Evolutionary conservation across 2,329 filamentous ascomycete species (phyloP), one percentile per base, ranked within the genome.

Genomic region (Diaporthe citrichinensis): DNA sequence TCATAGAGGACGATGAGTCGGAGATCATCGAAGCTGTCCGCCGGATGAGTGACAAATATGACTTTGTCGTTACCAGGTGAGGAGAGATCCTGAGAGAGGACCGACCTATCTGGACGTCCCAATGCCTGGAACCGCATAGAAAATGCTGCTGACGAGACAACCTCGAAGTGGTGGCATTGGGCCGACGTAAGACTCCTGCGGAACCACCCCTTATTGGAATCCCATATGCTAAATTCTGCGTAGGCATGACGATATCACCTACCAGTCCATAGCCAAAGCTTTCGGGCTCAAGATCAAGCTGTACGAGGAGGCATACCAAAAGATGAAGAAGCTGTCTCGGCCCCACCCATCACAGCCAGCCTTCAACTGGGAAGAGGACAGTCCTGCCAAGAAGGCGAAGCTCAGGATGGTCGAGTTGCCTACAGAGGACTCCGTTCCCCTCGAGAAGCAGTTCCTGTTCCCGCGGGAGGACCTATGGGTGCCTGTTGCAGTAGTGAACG

Each of bases 201-300:
- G 28, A 72, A 15, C 14, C 17, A 31, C 25, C 20, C n/a, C 1
- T 28, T 4, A 28, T 20, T 28, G 14, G 15, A 17, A 28, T 15
- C 8, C 71, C 51, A 31, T 31, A 53, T 55, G 73, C 76, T 78
- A 62, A 77, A 74, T 25, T 58, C 58, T 53, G 62, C 36, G 23
- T 5, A 97, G 95, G 74, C 96, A 98, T 87, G 97, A 99, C 84
- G 97, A 99, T 83, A 98, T 98, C 79, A 98, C 97, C 36, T 99
- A 99, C 86, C 89, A 94, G 81, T 96, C 95, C 53, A 97, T 99
- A 83, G 96, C 95, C 78, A 95, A 95, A 83, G 97, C 96, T 10
- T 98, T 98, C 83, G 86, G 88, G 58, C 88, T 98, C 10, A 90
- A 92, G 20, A 87, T 98, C 25, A 90, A 92, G 79, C 89, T 98